These are phyloP conservation scores for Cutaneotrichosporon cutaneum DNA, from an alignment of 1,284 basidiomycete genomes.

Conservation along the genomic window DNA sequence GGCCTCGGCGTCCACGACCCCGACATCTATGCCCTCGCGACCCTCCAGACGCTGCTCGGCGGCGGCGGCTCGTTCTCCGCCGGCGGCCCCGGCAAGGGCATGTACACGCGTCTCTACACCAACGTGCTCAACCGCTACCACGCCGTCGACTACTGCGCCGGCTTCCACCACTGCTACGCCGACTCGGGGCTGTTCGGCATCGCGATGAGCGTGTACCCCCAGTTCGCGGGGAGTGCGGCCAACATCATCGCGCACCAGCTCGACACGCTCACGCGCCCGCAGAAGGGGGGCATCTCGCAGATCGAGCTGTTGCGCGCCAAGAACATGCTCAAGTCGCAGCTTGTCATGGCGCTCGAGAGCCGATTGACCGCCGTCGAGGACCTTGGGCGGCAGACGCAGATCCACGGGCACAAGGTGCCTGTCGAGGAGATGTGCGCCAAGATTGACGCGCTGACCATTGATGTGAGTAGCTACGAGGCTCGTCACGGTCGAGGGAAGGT, in stretches of 20 bases:
- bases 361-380: constrained; percentile 82
- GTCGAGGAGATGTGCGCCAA: constrained; percentile 88
- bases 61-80: constrained; percentile 71
- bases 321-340: constrained; percentile 90
- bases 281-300: constrained; percentile 47
- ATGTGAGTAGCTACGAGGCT: constrained; percentile 60
- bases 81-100: constrained; percentile 97
- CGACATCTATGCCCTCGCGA: constrained; percentile 91
- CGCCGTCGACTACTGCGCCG: constrained; percentile 93
- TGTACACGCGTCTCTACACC: constrained; percentile 98
- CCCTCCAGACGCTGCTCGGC: constrained; percentile 91
- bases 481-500: not conserved
- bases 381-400: constrained; percentile 70
- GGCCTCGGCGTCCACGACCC: constrained; percentile 88
- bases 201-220: constrained; percentile 81
- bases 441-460: constrained; percentile 76
- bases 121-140: constrained; percentile 94
- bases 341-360: constrained; percentile 96
- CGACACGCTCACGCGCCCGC: constrained; percentile 54
- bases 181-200: constrained; percentile 94
- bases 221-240: constrained; percentile 65
- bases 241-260: constrained; percentile 82
- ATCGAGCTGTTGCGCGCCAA: constrained; percentile 80
- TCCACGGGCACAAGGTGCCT: constrained; percentile 84
- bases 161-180: constrained; percentile 96